These are phyloP conservation scores for Ceratorhiza oryzae-sativae DNA, from an alignment of 1,284 basidiomycete genomes.

Conservation along the genomic window DNA sequence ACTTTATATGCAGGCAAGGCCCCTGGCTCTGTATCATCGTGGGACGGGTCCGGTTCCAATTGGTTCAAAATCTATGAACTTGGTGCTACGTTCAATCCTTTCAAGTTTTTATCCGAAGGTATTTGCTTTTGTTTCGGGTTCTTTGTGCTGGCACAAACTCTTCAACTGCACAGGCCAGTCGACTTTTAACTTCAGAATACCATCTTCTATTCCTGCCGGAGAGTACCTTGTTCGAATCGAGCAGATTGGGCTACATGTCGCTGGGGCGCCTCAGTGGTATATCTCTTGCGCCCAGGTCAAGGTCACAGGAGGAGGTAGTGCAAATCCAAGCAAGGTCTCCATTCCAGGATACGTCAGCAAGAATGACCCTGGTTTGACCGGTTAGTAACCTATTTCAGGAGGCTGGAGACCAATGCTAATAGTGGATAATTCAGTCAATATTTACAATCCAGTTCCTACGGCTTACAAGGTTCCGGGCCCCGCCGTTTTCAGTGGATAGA, in stretches of 20 bases:
- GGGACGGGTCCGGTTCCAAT: conserved; percentile 58
- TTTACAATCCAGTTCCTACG: conserved; percentile 23
- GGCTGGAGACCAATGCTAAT: not conserved
- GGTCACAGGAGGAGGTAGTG: conserved; percentile 41
- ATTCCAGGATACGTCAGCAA: conserved; percentile 40
- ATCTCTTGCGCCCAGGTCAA: conserved; percentile 41
- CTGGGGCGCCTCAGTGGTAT: conserved; percentile 34
- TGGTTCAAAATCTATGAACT: conserved; percentile 63
- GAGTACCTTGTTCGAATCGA: conserved; percentile 57
- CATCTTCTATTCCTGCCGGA: conserved; percentile 52
- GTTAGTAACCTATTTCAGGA: not conserved
- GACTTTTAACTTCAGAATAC: conserved; percentile 53
- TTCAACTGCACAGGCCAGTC: not conserved
- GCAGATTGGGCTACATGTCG: conserved; percentile 48
- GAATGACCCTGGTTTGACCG: conserved; percentile 40
- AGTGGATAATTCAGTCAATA: not conserved
- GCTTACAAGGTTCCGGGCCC: conserved; percentile 28
- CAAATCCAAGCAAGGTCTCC: conserved; percentile 41
- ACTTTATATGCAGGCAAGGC: conserved; percentile 51
- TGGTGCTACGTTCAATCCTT: conserved; percentile 46
- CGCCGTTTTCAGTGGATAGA: conserved; percentile 18
- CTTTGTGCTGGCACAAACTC: not conserved
- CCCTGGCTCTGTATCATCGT: conserved; percentile 54
- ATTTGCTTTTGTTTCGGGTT: not conserved
- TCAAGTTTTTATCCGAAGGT: conserved; percentile 18